Evolutionary conservation across 129 eudicot genomes (phyloP), one percentile per base, ranked within the genome.

Genomic region (Centrapalus pauciflorus): DNA sequence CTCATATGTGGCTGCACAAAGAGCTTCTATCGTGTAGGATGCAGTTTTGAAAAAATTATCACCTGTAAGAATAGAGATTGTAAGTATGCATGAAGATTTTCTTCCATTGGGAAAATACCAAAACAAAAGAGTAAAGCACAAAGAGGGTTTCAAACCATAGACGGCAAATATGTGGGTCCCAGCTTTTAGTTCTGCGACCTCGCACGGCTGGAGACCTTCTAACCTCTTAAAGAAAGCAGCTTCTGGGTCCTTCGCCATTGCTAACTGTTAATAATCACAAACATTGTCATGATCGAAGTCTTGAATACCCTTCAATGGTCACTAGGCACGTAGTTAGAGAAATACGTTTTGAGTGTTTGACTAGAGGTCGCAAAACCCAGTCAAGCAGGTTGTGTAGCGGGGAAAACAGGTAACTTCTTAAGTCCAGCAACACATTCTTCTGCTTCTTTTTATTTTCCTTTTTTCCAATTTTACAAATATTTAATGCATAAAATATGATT

Each of bases 131-230:
- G 35, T 2, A 16, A 27, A 37, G 10, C 27, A 61, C 27, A 12
- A 5, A 19, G 61, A 61, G 38, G 2, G 38, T 60, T 63, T 55
- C 90, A 46, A 37, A 92, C 96, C 98, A 76, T 88, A 92, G 69
- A 92, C 96, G 30, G 96, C 95, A 56, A 92, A 92, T 77, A 86
- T 85, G 84, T 92, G 98, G 69, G 91, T 88, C 77, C 98, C 98
- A 55, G 95, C 80, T 76, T 88, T 92, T 72, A 92, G 75, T 73
- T 85, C 91, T 5, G 89, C 77, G 76, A 92, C 89, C 76, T 92
- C 98, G 76, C 98, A 88, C 13, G 95, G 98, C 62, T 92, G 98
- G 40, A 92, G 87, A 71, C 98, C 98, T 78, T 92, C 98, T 76
- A 92, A 76, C 71, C 87, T 88, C 76, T 85, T 92, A 54, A 92